Conservation (phyloP, 176 grass and related monocot species). For the Phoenix roebelenii region DNA sequence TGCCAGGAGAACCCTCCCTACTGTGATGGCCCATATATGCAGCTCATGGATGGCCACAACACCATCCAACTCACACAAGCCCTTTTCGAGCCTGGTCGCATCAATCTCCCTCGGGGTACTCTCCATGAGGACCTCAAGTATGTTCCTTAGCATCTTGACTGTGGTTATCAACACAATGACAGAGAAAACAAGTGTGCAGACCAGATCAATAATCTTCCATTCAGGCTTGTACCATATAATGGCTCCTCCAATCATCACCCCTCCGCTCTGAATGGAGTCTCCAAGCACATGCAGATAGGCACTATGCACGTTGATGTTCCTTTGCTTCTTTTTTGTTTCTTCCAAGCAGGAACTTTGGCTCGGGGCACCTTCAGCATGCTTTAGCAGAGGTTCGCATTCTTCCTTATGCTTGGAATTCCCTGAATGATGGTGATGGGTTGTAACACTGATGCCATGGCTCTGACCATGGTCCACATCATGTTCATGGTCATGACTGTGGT, state of each 20-base stretch:
- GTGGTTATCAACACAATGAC: constrained; percentile 6
- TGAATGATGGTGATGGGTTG: no score
- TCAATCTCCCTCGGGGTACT: constrained; percentile 2
- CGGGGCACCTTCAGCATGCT: neutral
- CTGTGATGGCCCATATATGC: constrained; percentile 7
- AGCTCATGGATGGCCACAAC: constrained; percentile 4
- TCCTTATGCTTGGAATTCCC: neutral
- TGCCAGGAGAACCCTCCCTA: constrained; percentile 3
- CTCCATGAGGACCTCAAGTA: constrained; percentile 15
- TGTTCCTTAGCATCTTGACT: constrained; percentile 5
- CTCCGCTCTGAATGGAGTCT: constrained; percentile 6
- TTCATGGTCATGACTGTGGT: neutral
- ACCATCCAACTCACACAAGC: neutral
- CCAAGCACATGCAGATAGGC: constrained; percentile 12
- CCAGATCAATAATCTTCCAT: constrained; percentile 6
- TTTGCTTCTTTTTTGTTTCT: neutral
- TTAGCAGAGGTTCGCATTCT: neutral
- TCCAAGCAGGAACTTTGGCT: no score
- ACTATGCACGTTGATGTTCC: constrained; percentile 1
- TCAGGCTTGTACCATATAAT: constrained; percentile 5
- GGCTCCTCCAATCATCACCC: constrained; percentile 8
- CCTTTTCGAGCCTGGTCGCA: constrained; percentile 3
- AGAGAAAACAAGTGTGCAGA: constrained; percentile 8
- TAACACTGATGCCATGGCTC: neutral
- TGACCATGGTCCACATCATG: neutral